Evolutionary conservation across 306 rosid species (phyloP).

Genomic region (Ceratonia siliqua): DNA sequence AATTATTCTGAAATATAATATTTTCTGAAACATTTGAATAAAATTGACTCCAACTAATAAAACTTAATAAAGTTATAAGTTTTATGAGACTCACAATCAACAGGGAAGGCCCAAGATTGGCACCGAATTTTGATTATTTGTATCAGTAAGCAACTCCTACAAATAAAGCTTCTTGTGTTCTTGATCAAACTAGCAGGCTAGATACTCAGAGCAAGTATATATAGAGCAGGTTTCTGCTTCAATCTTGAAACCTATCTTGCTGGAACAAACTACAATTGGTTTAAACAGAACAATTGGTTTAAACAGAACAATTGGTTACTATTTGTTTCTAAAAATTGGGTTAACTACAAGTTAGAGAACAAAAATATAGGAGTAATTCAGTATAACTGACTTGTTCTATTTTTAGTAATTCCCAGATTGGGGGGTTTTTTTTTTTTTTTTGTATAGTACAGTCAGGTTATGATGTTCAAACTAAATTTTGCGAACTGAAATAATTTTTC

Average conservation of each 20-base stretch:
- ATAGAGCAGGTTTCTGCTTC: too few species aligned
- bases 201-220: background rate
- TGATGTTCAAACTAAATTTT: too few species aligned
- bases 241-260: too few species aligned
- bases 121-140: slow-evolving; percentile 43
- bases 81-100: slow-evolving; percentile 46
- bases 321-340: background rate
- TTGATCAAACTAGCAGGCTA: too few species aligned
- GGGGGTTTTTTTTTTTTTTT: background rate
- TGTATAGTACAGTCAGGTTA: too few species aligned
- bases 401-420: background rate
- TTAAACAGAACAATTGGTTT: background rate
- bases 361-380: too few species aligned
- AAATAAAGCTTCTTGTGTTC: too few species aligned
- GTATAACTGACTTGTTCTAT: background rate
- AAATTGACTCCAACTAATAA: too few species aligned
- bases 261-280: background rate
- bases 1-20: too few species aligned
- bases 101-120: slow-evolving; percentile 34
- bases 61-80: background rate
- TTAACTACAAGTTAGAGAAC: background rate
- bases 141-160: background rate
- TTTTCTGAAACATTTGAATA: too few species aligned
- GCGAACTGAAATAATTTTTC: too few species aligned
- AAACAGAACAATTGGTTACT: background rate